Evolutionary conservation across 371 early-diverging fungal species (phyloP), one percentile per base, ranked within the genome.

Genomic region (Dichotomocladium elegans): DNA sequence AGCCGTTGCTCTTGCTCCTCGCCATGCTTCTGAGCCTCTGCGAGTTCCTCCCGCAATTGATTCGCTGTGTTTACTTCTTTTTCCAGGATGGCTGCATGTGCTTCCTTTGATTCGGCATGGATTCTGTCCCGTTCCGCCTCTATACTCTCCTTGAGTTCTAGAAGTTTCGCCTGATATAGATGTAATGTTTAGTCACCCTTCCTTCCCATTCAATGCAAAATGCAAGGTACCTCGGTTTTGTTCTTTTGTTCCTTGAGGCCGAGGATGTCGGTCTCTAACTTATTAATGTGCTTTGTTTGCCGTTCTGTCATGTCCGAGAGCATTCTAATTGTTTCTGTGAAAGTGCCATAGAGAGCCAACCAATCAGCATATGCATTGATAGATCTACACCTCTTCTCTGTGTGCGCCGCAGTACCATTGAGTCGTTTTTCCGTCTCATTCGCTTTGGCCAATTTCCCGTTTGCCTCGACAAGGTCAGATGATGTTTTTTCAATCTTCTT

Each of bases 271-370:
- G 41, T 51, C 30, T 58, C 53, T 47, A 50, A 22, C 28, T 57
- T 72, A 24, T 70, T 70, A 46, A 83, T 75, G 45, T 85, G 87
- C 22, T 79, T 83, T 35, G 80, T 82, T 34, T 89, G 89, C 41
- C 80, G 77, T 22, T 88, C 86, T 11, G 76, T 71, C 30, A 70
- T 51, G 19, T 81, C 81, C 4, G 62, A 70, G 11, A 82, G 58
- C 8, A 68, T 47, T 30, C 77, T 75, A 22, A 83, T 55, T n/a
- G 73, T 72, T 33, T 84, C 87, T 67, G 50, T 15, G 9, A 28
- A 3, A 49, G 6, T 24, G 4, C 24, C 25, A 5, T 26, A 7
- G n/a, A n/a, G n/a, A n/a, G n/a, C n/a, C n/a, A n/a, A n/a, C n/a
- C n/a, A n/a, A n/a, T n/a, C n/a, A n/a, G n/a, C n/a, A n/a, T n/a